phyloP scores from a whole-genome alignment of 2,329 filamentous ascomycete species.

The Aspergillus sergii region DNA sequence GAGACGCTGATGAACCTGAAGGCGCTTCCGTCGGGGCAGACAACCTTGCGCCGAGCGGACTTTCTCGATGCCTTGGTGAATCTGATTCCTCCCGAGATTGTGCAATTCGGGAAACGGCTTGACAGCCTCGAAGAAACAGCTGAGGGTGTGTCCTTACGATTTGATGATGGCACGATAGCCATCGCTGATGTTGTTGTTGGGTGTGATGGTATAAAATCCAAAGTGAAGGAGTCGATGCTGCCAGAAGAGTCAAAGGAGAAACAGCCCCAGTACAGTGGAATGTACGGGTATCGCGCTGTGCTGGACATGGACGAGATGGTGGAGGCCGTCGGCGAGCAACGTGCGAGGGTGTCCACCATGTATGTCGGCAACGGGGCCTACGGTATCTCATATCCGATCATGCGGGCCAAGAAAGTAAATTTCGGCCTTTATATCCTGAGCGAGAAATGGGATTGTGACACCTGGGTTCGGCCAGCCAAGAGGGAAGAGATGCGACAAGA shows the following conservation, averaged over 20 bases:
- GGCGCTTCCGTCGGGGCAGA: conserved; percentile 33
- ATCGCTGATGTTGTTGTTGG: conserved; percentile 38
- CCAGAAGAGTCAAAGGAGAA: conserved; percentile 4
- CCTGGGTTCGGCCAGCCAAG: conserved; percentile 33
- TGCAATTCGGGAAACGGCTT: conserved; percentile 39
- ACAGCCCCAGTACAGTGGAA: conserved; percentile 14
- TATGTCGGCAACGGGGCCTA: conserved; percentile 36
- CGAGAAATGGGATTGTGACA: conserved; percentile 32
- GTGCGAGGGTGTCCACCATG: conserved; percentile 32
- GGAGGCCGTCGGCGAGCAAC: conserved; percentile 34
- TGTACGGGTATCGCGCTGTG: conserved; percentile 39
- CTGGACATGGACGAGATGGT: conserved; percentile 38
- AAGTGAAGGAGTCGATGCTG: conserved; percentile 31
- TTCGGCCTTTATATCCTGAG: conserved; percentile 32
- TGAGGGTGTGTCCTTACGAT: conserved; percentile 25
- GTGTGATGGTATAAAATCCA: conserved; percentile 38
- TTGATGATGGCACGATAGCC: conserved; percentile 34
- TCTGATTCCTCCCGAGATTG: conserved; percentile 30
- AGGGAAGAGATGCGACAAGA: conserved; percentile 34
- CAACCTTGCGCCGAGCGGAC: conserved; percentile 33
- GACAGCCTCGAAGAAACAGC: conserved; percentile 18
- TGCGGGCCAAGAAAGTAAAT: conserved; percentile 36
- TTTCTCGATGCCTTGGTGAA: conserved; percentile 37
- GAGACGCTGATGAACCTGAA: conserved; percentile 32
- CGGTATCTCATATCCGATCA: conserved; percentile 38